These are phyloP conservation scores for Ascochyta viciae-villosae DNA, from an alignment of 2,329 filamentous ascomycete genomes.

Conservation along the genomic window DNA sequence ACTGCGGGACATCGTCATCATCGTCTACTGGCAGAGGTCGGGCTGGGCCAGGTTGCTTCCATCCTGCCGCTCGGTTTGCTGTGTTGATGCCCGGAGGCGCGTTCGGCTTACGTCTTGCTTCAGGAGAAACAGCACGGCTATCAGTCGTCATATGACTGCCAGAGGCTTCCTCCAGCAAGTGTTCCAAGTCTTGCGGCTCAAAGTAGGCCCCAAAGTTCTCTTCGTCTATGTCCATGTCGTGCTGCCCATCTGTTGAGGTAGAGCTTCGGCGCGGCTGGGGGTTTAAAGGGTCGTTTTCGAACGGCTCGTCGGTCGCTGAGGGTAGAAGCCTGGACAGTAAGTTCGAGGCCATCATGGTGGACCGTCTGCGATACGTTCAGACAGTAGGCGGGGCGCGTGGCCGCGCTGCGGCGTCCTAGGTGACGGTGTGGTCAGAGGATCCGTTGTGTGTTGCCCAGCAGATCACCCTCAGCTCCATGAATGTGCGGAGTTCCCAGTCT, in stretches of 20 bases:
- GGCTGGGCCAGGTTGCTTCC: slow-evolving; percentile 44
- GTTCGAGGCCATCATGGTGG: slow-evolving; percentile 60
- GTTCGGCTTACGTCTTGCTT: slow-evolving; percentile 36
- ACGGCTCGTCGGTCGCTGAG: slow-evolving; percentile 55
- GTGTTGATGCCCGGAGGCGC: slow-evolving; percentile 36
- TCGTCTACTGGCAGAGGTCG: slow-evolving; percentile 46
- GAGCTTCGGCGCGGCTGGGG: slow-evolving; percentile 29
- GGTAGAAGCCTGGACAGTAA: slow-evolving; percentile 61
- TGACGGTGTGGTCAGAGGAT: slow-evolving; percentile 24
- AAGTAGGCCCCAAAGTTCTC: slow-evolving; percentile 59
- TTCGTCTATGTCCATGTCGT: slow-evolving; percentile 58
- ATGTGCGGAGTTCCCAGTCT: slow-evolving; percentile 22
- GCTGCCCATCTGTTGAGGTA: slow-evolving; percentile 50
- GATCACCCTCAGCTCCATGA: slow-evolving; percentile 31
- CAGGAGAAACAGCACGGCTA: slow-evolving; percentile 48
- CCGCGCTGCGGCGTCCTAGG: slow-evolving; percentile 24
- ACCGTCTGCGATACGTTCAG: slow-evolving; percentile 24
- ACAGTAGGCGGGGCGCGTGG: slow-evolving; percentile 39
- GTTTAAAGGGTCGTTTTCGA: slow-evolving; percentile 50
- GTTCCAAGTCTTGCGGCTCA: slow-evolving; percentile 64
- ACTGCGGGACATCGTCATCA: slow-evolving; percentile 67
- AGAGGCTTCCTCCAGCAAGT: slow-evolving; percentile 60
- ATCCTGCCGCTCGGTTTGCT: slow-evolving; percentile 43
- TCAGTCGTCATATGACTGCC: slow-evolving; percentile 57
- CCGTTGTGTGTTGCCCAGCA: slow-evolving; percentile 26